These are phyloP conservation scores for Fusarium sp. DNA, from an alignment of 2,329 filamentous ascomycete genomes.

Conservation along the genomic window DNA sequence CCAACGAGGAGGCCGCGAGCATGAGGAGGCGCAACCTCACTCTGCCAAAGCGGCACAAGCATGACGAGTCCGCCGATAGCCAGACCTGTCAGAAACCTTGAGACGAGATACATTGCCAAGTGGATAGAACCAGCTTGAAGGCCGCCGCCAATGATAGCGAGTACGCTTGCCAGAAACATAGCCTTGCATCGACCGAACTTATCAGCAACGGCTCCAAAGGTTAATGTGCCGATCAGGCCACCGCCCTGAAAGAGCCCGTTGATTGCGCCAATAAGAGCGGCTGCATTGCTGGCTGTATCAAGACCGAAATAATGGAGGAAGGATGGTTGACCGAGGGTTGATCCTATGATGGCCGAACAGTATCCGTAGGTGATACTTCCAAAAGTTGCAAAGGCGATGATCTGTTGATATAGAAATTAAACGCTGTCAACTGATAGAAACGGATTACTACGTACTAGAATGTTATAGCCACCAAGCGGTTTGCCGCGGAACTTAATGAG, in stretches of 20 bases:
- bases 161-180: not conserved
- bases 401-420: not conserved
- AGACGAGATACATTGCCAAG: not conserved
- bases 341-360: not conserved
- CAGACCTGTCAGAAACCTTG: not conserved
- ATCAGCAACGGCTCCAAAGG: not conserved
- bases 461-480: not conserved
- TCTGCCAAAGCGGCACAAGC: not conserved
- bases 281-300: not conserved
- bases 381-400: not conserved
- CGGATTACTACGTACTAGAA: not conserved
- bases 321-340: not conserved
- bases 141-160: not conserved
- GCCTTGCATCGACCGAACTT: not conserved
- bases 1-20: not conserved
- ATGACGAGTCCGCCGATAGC: not conserved
- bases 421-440: rapidly evolving
- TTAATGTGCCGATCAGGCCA: not conserved
- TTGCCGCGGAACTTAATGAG: not conserved
- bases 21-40: not conserved
- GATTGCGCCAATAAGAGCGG: not conserved
- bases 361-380: not conserved
- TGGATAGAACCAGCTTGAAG: not conserved
- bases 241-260: not conserved
- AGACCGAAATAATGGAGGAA: not conserved